Evolutionary conservation across 1,284 basidiomycete species (phyloP), one percentile per base, ranked within the genome.

Genomic region (Moesziomyces parantarcticus): DNA sequence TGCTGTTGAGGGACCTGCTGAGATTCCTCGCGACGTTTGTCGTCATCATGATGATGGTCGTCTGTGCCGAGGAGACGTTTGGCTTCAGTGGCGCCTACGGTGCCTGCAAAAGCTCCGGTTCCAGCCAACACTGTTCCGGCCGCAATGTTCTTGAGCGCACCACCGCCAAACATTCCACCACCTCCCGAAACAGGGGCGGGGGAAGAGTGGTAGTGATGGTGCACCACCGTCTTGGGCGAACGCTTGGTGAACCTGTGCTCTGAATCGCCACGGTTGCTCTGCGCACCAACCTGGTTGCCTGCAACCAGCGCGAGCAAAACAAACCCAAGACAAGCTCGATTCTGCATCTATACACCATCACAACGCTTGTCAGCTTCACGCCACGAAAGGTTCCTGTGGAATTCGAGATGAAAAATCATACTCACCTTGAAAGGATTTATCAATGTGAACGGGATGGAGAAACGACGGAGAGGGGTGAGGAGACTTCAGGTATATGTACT

Each of bases 201-300:
- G 1, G 34, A 16, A 16, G 29, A 2, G 21, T 49, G 18, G 52
- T 50, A 43, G 63, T 60, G 49, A 23, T 59, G 40, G 44, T 55
- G 52, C 3, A 39, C 21, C 3, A 26, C 40, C 22, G 21, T 41
- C 21, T 47, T 23, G 20, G 45, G 43, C 20, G 53, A 41, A 21
- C 67, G 67, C 22, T 70, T 70, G 53, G 5, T 21, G 54, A 70
- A 60, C 41, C 64, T 64, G 61, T 59, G 66, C 34, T 50, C 53
- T 11, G 23, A 4, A 7, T 63, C 59, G 1, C 13, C 20, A 5
- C 53, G 47, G 23, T 9, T 1, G 29, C 22, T 48, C 21, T 1
- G 18, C 45, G 55, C 14, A 23, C 5, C 5, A 41, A 26, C 39
- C 1, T 45, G 14, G 42, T 41, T 26, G 5, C 23, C 42, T 11